phyloP scores from a whole-genome alignment of 2,329 filamentous ascomycete species.

The Fusarium beomiforme region DNA sequence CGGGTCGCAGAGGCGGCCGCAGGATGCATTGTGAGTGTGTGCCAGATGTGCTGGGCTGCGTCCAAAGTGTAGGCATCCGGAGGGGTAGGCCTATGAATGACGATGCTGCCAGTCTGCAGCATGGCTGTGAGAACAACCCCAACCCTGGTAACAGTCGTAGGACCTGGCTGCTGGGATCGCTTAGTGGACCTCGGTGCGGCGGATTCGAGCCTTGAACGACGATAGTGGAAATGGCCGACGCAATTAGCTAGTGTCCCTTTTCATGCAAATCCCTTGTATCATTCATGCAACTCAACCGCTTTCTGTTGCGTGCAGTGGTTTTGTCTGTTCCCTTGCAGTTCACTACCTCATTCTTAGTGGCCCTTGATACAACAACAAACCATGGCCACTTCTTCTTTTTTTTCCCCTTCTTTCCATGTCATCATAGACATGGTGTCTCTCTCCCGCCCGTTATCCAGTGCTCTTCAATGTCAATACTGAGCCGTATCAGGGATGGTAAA shows the following conservation, averaged over 20 bases:
- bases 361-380: not conserved
- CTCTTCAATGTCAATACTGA: not conserved
- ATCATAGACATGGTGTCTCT: not conserved
- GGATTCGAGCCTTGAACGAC: slow-evolving; percentile 25
- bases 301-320: not conserved
- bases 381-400: too few relatives aligned
- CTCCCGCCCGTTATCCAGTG: not conserved
- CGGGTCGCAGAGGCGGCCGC: slow-evolving; percentile 53
- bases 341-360: not conserved
- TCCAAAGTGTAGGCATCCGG: not conserved
- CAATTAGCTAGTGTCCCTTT: slow-evolving; percentile 31
- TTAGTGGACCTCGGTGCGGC: slow-evolving; percentile 29
- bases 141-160: slow-evolving; percentile 27
- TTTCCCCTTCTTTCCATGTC: not conserved
- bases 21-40: slow-evolving; percentile 48
- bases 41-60: slow-evolving; percentile 19
- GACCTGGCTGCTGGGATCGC: slow-evolving; percentile 7
- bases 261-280: slow-evolving; percentile 28
- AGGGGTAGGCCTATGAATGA: slow-evolving; percentile 20
- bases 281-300: slow-evolving; percentile 35
- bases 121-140: slow-evolving; percentile 7
- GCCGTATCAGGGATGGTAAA: not conserved
- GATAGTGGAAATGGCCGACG: slow-evolving; percentile 34
- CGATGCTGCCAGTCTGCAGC: slow-evolving; percentile 7
- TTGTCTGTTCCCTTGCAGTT: slow-evolving; percentile 7